Evolutionary conservation across 2,329 filamentous ascomycete genomes (phyloP), one percentile per base, ranked within the genome.

Genomic region (Metarhizium robertsii): DNA sequence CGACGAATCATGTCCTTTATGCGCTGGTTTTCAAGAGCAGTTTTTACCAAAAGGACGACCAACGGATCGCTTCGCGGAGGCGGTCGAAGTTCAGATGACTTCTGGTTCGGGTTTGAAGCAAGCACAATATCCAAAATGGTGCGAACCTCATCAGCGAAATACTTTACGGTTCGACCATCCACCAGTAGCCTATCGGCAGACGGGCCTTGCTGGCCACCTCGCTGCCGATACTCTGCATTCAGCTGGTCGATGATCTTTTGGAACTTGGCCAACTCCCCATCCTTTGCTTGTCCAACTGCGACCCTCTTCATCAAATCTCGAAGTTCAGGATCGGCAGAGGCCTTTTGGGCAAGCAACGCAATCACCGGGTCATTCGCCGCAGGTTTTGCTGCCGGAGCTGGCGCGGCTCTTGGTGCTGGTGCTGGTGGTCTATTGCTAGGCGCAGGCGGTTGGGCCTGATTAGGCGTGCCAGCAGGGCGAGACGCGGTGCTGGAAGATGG

Each of bases 221-320:
- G 80, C 45, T 72, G 75, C 61, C 77, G 79, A 61, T 80, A 80
- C 58, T 84, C 79, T 0, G 70, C 70, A 2, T 86, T 91, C 55
- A 94, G 79, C 65, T 90, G 84, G 63, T 91, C 87, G 59, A 94
- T 94, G 46, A 94, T 88, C 51, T 78, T 79, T 66, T 94, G 89
- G 62, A 94, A 94, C 59, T 85, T 81, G 50, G 83, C 83, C 13
- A 94, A 72, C 66, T 94, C 87, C 14, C 84, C 80, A 42, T 83
- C 79, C 13, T 81, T 83, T 0, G 89, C 89, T 61, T 86, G 80
- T 1, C 88, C 88, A 32, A 85, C 84, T 0, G 89, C 89, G 0
- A 94, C 89, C 53, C 88, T 83, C 67, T 90, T 90, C 89, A 94
- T 94, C 0, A 94, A 75, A 40, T 87, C 84, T 56, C 90, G 85